Evolutionary conservation across 345 rosid genomes (phyloP).

Genomic region (Sonneratia alba): DNA sequence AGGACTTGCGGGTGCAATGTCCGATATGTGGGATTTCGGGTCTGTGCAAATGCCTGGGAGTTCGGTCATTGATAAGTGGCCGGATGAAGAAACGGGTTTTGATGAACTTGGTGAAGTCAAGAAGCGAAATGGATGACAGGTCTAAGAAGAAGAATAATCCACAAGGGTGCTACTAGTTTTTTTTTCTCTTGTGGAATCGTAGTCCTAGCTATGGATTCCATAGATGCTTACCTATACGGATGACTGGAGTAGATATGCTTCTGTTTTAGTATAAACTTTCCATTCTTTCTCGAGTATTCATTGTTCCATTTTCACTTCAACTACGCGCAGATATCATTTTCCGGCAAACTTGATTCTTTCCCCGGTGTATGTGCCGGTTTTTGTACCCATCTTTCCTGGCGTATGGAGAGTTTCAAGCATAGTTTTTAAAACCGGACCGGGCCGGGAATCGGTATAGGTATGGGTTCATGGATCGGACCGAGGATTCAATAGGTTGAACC

Average conservation of each 20-base stretch:
- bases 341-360: background rate
- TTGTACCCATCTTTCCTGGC: background rate
- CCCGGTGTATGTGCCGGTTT: too few species aligned
- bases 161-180: constrained; percentile 8
- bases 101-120: constrained; percentile 20
- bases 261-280: background rate
- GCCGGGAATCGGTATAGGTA: too few species aligned
- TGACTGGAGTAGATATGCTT: background rate
- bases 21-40: constrained; percentile 64
- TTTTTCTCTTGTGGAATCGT: background rate
- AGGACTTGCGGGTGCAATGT: constrained; percentile 34
- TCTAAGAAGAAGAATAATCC: constrained; percentile 20
- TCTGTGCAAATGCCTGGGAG: constrained; percentile 36
- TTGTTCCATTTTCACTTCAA: background rate
- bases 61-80: constrained; percentile 39
- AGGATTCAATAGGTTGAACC: too few species aligned
- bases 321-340: background rate
- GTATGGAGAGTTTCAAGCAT: background rate
- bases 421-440: too few species aligned
- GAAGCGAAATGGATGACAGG: constrained; percentile 15
- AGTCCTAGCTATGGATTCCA: background rate
- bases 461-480: too few species aligned
- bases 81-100: constrained; percentile 23
- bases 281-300: background rate
- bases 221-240: background rate